These are phyloP conservation scores for Pichia norvegensis DNA, from an alignment of 1,139 yeast species.

Conservation along the genomic window DNA sequence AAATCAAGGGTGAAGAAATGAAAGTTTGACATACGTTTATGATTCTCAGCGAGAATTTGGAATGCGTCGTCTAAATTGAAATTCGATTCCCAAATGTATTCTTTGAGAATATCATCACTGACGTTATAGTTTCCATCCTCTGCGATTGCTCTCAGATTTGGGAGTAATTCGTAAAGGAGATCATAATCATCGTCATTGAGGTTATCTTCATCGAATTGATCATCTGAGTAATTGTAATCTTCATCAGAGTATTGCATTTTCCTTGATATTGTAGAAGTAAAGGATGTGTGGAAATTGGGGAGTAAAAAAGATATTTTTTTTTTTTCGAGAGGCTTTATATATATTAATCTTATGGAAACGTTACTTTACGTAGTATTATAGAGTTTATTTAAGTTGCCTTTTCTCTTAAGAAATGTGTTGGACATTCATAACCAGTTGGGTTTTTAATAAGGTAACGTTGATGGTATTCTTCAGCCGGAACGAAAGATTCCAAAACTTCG, in stretches of 20 bases:
- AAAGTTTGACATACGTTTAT: slow-evolving; percentile 30
- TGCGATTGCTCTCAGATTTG: slow-evolving; percentile 7
- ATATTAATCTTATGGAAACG: too few species aligned
- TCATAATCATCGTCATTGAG: slow-evolving; percentile 15
- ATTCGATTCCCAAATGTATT: slow-evolving; percentile 13
- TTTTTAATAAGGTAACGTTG: slow-evolving; percentile 72
- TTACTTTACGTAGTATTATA: too few species aligned
- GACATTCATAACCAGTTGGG: slow-evolving; percentile 83
- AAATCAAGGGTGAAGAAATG: too few species aligned
- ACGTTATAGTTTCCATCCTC: not conserved
- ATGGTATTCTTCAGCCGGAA: slow-evolving; percentile 93
- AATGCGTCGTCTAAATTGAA: slow-evolving; percentile 12
- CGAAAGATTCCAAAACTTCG: slow-evolving; percentile 61
- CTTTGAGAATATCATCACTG: slow-evolving; percentile 10
- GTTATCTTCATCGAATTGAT: slow-evolving; percentile 12
- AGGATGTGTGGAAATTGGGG: not conserved
- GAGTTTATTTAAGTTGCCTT: slow-evolving; percentile 1
- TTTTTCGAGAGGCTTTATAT: too few species aligned
- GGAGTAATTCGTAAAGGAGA: slow-evolving; percentile 12
- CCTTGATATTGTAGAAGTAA: not conserved
- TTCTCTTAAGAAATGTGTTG: slow-evolving; percentile 65
- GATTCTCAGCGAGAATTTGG: slow-evolving; percentile 19
- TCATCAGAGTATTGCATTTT: slow-evolving; percentile 8
- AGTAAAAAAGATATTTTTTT: too few species aligned
- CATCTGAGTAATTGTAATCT: slow-evolving; percentile 5